Evolutionary conservation across 768 basidiomycete genomes (phyloP).

Genomic region (Russula brevipes): DNA sequence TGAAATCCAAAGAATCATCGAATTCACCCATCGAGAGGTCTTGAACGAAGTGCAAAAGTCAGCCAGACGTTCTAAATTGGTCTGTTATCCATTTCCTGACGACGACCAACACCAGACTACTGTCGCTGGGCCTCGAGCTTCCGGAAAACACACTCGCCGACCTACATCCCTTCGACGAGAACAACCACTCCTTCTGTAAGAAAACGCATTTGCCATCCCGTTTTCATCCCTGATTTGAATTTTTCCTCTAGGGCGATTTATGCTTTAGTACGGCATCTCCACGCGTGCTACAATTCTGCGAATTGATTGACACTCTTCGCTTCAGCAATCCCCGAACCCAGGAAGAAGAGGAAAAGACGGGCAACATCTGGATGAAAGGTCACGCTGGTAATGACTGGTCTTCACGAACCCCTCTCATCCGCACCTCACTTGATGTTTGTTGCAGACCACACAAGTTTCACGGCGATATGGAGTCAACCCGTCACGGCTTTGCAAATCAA

Average conservation of each 20-base stretch:
- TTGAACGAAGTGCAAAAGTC: constrained; percentile 34
- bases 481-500: constrained; percentile 36
- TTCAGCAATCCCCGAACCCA: constrained; percentile 33
- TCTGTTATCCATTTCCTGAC: neutral
- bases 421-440: neutral
- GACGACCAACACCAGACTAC: constrained; percentile 33
- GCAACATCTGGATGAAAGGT: constrained; percentile 37
- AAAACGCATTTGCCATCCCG: neutral
- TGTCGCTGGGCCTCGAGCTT: constrained; percentile 49
- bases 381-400: constrained; percentile 31
- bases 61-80: constrained; percentile 40
- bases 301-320: constrained; percentile 3
- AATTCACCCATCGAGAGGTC: constrained; percentile 48
- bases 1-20: constrained; percentile 47
- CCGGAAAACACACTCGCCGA: constrained; percentile 49
- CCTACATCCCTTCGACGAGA: constrained; percentile 41
- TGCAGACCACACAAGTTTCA: constrained; percentile 34
- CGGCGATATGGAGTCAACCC: constrained; percentile 38
- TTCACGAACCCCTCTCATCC: neutral
- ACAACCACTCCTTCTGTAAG: constrained; percentile 26
- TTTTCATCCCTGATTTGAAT: neutral
- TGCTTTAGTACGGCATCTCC: constrained; percentile 51
- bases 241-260: constrained; percentile 45
- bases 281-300: neutral
- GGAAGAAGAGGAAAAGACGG: constrained; percentile 33